Conservation (phyloP, 495 filamentous ascomycete species). For the Daldinia caldariorum region DNA sequence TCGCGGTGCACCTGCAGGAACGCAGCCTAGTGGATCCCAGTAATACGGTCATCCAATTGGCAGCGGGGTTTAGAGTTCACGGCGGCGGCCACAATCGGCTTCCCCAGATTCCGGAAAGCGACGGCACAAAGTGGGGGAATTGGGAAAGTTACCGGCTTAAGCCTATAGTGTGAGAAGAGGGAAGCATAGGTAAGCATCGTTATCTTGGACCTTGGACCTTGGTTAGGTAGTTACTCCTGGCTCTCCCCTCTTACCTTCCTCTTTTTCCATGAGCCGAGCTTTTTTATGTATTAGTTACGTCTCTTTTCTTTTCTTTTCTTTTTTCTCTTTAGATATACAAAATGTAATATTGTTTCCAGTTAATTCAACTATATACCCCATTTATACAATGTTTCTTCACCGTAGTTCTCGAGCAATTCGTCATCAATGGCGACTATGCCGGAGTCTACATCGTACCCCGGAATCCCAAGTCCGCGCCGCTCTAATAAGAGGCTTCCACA, state of each 20-base stretch:
- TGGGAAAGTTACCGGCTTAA: conserved; percentile 21
- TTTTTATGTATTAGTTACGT: conserved; percentile 1
- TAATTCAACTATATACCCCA: conserved; percentile 12
- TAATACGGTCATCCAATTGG: conserved; percentile 27
- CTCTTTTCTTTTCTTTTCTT: neutral
- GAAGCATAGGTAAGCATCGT: conserved; percentile 33
- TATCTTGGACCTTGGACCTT: conserved; percentile 3
- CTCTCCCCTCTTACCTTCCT: conserved; percentile 12
- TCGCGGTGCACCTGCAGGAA: conserved; percentile 32
- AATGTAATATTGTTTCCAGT: conserved; percentile 21
- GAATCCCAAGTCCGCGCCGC: conserved; percentile 47
- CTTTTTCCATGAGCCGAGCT: conserved; percentile 9
- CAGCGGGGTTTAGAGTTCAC: conserved; percentile 11
- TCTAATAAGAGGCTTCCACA: conserved; percentile 67
- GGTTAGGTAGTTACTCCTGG: conserved; percentile 32
- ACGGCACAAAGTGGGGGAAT: conserved; percentile 47
- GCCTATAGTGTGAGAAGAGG: neutral
- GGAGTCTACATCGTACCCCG: conserved; percentile 47
- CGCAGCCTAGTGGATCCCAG: conserved; percentile 19
- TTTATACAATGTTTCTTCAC: conserved; percentile 57
- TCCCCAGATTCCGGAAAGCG: conserved; percentile 48
- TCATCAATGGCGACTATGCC: conserved; percentile 54
- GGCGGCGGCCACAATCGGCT: conserved; percentile 44
- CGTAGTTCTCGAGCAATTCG: conserved; percentile 54
- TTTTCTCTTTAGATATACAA: conserved; percentile 1